These are phyloP conservation scores for Aspergillus ibericus DNA, from an alignment of 2,329 filamentous ascomycete genomes.

Conservation along the genomic window DNA sequence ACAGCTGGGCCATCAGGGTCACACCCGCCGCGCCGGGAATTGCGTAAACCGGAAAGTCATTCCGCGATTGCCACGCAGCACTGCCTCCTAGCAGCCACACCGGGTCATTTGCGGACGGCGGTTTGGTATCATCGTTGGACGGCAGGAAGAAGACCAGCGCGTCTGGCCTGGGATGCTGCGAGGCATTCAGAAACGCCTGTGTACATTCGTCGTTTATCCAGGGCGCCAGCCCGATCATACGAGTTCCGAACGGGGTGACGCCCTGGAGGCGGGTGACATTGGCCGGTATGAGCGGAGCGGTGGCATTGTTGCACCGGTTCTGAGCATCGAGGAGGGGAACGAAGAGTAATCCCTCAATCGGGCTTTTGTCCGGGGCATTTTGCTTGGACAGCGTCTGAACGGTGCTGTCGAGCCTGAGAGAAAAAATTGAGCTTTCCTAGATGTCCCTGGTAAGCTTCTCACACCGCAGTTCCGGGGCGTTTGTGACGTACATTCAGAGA, in stretches of 20 bases:
- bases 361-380: slow-evolving; percentile 60
- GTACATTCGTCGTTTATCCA: slow-evolving; percentile 79
- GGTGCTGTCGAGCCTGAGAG: slow-evolving; percentile 49
- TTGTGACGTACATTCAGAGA: slow-evolving; percentile 38
- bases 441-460: not conserved
- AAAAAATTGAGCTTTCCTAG: slow-evolving; percentile 36
- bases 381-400: slow-evolving; percentile 75
- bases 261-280: slow-evolving; percentile 74
- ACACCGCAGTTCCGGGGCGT: not conserved
- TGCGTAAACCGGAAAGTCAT: slow-evolving; percentile 79
- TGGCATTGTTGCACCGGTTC: slow-evolving; percentile 63
- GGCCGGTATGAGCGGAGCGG: slow-evolving; percentile 65
- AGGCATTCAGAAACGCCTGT: slow-evolving; percentile 65
- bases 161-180: slow-evolving; percentile 62
- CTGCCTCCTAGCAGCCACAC: slow-evolving; percentile 71
- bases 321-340: slow-evolving; percentile 66
- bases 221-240: slow-evolving; percentile 78
- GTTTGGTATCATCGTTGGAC: slow-evolving; percentile 51
- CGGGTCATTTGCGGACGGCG: slow-evolving; percentile 64
- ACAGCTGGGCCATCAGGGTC: slow-evolving; percentile 69
- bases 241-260: slow-evolving; percentile 65
- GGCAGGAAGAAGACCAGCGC: slow-evolving; percentile 59
- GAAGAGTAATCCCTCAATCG: slow-evolving; percentile 78
- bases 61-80: slow-evolving; percentile 68
- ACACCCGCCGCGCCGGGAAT: slow-evolving; percentile 67